These are phyloP conservation scores for Zygosaccharomyces bailii DNA, from an alignment of 805 yeast genomes.

Conservation along the genomic window DNA sequence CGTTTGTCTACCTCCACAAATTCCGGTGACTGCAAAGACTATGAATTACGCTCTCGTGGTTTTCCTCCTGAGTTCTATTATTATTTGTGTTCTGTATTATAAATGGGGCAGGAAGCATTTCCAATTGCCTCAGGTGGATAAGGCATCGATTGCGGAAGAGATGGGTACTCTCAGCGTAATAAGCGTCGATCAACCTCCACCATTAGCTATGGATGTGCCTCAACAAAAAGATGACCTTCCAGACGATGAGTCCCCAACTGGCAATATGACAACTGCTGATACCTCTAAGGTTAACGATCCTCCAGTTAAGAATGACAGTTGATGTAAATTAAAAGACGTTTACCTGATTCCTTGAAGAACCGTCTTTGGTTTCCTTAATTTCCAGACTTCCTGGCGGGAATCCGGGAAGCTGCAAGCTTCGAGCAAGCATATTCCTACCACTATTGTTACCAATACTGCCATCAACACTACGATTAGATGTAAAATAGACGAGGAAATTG, in stretches of 20 bases:
- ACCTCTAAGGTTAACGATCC: neutral
- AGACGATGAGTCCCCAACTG: neutral
- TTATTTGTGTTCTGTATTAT: conserved; percentile 49
- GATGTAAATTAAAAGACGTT: conserved; percentile 1
- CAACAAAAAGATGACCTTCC: conserved; percentile 1
- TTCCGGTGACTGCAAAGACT: conserved; percentile 44
- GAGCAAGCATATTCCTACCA: neutral
- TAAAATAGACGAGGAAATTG: neutral
- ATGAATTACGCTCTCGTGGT: conserved; percentile 62
- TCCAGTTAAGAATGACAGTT: neutral
- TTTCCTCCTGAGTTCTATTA: conserved; percentile 45
- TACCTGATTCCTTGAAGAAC: neutral
- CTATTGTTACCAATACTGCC: neutral
- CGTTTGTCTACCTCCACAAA: conserved; percentile 67
- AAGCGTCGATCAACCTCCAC: neutral
- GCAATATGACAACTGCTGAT: neutral
- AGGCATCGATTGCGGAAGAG: conserved; percentile 9
- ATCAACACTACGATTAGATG: neutral
- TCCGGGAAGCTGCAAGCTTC: conserved; percentile 1
- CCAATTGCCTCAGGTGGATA: conserved; percentile 54
- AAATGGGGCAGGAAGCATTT: conserved; percentile 62
- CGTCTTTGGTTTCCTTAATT: neutral
- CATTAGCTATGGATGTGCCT: neutral
- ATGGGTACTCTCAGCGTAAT: conserved; percentile 1
- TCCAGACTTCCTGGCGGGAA: conserved; percentile 5